Conservation (phyloP, 495 filamentous ascomycete species). For the Usnea hakonensis region DNA sequence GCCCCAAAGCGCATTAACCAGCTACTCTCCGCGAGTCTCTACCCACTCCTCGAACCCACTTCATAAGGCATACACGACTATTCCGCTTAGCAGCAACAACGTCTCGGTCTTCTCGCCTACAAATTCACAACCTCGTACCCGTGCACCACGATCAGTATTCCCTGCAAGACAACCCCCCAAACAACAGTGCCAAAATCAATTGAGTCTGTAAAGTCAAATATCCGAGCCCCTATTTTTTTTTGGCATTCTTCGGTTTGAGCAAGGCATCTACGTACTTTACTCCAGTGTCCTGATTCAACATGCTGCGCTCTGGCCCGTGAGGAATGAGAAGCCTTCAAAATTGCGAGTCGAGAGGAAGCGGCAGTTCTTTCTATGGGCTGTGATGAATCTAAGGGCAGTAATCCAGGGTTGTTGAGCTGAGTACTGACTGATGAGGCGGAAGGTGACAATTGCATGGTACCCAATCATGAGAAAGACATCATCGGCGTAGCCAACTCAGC, state of each 20-base stretch:
- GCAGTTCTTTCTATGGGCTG: too few relatives aligned
- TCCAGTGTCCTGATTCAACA: background rate
- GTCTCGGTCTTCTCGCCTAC: background rate
- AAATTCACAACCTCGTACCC: too few relatives aligned
- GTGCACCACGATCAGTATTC: background rate
- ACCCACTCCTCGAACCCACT: too few relatives aligned
- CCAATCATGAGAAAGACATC: background rate
- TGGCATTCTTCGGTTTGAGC: too few relatives aligned
- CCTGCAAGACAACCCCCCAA: background rate
- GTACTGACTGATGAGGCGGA: background rate
- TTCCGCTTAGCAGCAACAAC: background rate
- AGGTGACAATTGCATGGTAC: background rate
- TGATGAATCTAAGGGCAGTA: background rate
- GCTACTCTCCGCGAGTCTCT: too few relatives aligned
- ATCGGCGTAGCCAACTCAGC: too few relatives aligned
- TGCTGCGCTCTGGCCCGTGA: background rate
- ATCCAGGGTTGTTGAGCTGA: background rate
- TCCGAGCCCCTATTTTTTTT: background rate
- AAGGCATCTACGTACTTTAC: too few relatives aligned
- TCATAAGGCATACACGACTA: too few relatives aligned
- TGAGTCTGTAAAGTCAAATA: background rate
- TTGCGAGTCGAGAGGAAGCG: background rate
- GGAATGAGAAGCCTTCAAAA: background rate
- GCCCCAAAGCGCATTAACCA: too few relatives aligned
- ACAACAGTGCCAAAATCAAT: background rate